Evolutionary conservation across 2,329 filamentous ascomycete genomes (phyloP).

Genomic region (Podosphaera aphanis): DNA sequence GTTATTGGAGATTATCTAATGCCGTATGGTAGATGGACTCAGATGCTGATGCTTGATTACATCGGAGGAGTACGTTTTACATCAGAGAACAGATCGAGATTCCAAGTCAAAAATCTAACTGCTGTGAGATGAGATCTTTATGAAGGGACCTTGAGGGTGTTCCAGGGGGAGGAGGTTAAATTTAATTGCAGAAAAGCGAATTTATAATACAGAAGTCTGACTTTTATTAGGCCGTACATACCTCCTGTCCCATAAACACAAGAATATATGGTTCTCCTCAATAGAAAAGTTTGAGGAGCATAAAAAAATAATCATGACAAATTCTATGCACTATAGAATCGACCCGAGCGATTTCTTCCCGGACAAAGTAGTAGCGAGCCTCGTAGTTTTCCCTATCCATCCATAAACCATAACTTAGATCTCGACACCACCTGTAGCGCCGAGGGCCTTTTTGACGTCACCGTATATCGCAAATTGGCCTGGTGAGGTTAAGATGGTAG

Average conservation of each 20-base stretch:
- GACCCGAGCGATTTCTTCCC: neutral
- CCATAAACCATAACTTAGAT: constrained; percentile 23
- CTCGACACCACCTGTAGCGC: constrained; percentile 55
- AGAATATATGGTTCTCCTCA: neutral
- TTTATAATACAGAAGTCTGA: neutral
- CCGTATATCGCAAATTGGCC: constrained; percentile 83
- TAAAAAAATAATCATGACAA: neutral
- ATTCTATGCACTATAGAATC: neutral
- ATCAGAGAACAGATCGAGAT: too few species aligned
- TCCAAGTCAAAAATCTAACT: too few species aligned
- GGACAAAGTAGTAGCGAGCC: neutral
- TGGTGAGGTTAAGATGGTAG: constrained; percentile 19
- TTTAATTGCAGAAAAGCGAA: neutral
- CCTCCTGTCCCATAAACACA: neutral
- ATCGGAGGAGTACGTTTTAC: too few species aligned
- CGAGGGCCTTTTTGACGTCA: constrained; percentile 43
- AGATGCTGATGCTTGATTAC: too few species aligned
- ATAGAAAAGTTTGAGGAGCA: neutral
- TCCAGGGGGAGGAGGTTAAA: too few species aligned
- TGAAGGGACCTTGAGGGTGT: too few species aligned
- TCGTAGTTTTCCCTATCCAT: constrained; percentile 3
- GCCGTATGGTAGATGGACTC: too few species aligned
- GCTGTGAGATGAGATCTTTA: too few species aligned
- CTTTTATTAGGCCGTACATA: neutral
- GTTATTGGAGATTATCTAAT: too few species aligned